Evolutionary conservation across 1,284 basidiomycete species (phyloP).

Genomic region (Melampsora americana): DNA sequence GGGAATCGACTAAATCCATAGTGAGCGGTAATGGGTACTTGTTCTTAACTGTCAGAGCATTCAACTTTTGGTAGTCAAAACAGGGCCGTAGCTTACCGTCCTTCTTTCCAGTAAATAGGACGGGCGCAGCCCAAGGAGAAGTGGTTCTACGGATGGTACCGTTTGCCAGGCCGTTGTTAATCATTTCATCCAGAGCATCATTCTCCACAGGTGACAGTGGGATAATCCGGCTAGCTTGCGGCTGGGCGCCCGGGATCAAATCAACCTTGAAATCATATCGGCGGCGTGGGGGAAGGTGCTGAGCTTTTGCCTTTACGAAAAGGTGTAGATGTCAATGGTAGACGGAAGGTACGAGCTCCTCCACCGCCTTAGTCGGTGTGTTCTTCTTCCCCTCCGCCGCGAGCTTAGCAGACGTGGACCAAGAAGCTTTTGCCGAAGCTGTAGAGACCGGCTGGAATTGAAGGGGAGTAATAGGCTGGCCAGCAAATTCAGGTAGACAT

Average conservation of each 20-base stretch:
- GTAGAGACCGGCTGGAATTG: no score
- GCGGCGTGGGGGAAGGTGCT: background rate
- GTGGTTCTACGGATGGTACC: conserved; percentile 1
- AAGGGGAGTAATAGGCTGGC: no score
- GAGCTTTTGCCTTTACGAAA: background rate
- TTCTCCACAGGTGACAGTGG: background rate
- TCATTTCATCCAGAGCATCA: background rate
- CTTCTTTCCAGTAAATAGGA: background rate
- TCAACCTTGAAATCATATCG: background rate
- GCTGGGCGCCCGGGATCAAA: background rate
- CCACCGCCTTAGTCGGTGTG: no score
- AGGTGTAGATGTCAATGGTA: background rate
- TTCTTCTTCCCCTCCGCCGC: no score
- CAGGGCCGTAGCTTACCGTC: background rate
- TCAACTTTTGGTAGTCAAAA: background rate
- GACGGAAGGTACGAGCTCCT: no score
- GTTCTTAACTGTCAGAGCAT: background rate
- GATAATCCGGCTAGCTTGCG: conserved; percentile 4
- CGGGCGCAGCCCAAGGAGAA: background rate
- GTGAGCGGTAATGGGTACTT: background rate
- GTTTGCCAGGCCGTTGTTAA: background rate
- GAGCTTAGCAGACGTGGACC: no score
- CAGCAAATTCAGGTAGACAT: no score
- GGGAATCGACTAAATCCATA: background rate
- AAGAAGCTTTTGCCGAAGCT: no score